phyloP scores from a whole-genome alignment of 1,284 basidiomycete genomes.

The Trichosporon sp. region DNA sequence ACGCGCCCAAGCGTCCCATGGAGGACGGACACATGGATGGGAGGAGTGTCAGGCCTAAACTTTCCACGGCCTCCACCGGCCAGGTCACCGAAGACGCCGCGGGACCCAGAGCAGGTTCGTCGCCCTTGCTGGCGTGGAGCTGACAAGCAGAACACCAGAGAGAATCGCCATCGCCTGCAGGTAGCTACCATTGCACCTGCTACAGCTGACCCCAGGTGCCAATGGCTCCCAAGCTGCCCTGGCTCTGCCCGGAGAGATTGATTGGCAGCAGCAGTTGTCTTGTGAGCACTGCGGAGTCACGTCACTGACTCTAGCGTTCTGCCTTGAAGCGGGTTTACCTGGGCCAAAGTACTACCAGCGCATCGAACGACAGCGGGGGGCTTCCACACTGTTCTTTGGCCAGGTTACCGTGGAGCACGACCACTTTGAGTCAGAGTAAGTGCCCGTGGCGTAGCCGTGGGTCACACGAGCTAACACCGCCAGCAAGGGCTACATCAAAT shows the following conservation, averaged over 20 bases:
- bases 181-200: too few species aligned
- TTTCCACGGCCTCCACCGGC: neutral
- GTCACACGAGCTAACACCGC: neutral
- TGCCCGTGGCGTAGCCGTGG: neutral
- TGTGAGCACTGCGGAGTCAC: neutral
- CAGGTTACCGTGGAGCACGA: slow-evolving; percentile 19
- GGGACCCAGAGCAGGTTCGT: neutral
- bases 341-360: slow-evolving; percentile 15
- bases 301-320: slow-evolving; percentile 20
- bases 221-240: neutral
- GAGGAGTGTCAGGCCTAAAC: neutral
- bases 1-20: neutral
- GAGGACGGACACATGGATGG: neutral
- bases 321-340: slow-evolving; percentile 8
- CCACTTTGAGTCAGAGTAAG: slow-evolving; percentile 13
- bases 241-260: neutral
- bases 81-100: neutral
- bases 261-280: slow-evolving; percentile 19
- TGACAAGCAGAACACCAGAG: neutral
- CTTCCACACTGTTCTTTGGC: slow-evolving; percentile 15
- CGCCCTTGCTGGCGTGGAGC: neutral
- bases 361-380: neutral
- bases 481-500: neutral
- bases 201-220: neutral
- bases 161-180: too few species aligned